Base-by-base conservation (phyloP, 2,329 filamentous ascomycete species). In the Verticillium tricorpus region DNA sequence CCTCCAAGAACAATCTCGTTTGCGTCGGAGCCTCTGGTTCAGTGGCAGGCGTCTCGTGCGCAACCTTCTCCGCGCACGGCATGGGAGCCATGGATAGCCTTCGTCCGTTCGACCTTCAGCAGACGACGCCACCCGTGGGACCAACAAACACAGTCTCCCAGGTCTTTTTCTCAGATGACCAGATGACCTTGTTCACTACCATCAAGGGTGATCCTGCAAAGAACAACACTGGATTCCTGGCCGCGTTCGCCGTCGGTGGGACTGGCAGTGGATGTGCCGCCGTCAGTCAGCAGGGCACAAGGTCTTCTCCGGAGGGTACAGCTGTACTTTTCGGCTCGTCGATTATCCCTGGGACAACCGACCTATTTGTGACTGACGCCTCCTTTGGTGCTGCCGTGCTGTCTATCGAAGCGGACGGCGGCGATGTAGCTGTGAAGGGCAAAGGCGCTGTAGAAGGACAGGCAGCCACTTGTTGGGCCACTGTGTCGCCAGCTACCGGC, bases 131-230 rank as follows among this genome's bases (percentile, higher is more conserved):
- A 0, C 85, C 87, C 0, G 70, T 75, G 0, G 86, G 85, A 0
- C 85, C 86, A 0, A 71, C 75, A 2, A 86, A 87, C 70, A 87
- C 83, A 0, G 77, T 88, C 2, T 87, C 85, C 0, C 85, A 89
- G 8, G 76, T 80, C 0, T 84, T 87, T 69, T 89, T 88, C 73
- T 84, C 82, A 1, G 71, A 71, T 0, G 84, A 89, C 59, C 78
- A 84, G 64, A 73, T 69, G 0, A 77, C 72, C 2, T 73, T 89
- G 0, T 78, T 83, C 58, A 78, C 82, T 0, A 86, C 82, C 1
- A 84, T 89, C 50, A 89, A 89, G 71, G 86, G 86, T 1, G 77
- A 87, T 60, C 82, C 82, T 0, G 66, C 75, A 0, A 72, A 71
- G 5, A 85, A 85, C 69, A 85, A 82, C 59, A 83, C 79, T 0